A percentile compares a stretch with the other conserved stretches of the same genome.
phyloP scores from a whole-genome alignment of 2,329 filamentous ascomycete genomes.

The Stagonosporopsis cucurbitacearum region DNA sequence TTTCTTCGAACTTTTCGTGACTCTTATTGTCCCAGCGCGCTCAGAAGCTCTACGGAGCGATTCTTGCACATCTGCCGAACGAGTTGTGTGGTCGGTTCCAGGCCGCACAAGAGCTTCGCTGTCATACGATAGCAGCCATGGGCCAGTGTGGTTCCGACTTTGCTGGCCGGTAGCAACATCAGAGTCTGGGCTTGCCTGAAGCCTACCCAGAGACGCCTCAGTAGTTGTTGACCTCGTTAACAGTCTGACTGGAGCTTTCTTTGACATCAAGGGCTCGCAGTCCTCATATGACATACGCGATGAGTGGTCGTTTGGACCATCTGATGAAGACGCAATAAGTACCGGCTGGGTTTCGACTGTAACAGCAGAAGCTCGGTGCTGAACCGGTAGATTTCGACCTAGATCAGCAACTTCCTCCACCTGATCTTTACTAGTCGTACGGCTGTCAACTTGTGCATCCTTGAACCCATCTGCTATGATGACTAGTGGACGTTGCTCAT shows the following conservation, averaged over 20 bases:
- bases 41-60: background rate
- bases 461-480: background rate
- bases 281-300: background rate
- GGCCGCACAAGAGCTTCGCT: background rate
- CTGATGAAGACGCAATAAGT: background rate
- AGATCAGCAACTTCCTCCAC: background rate
- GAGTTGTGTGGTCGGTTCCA: no score
- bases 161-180: background rate
- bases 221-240: no score
- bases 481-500: no score
- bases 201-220: no score
- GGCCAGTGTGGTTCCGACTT: background rate
- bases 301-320: background rate
- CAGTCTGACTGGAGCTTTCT: background rate
- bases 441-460: background rate
- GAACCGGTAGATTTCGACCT: background rate
- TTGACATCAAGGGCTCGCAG: background rate
- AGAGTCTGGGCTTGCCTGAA: background rate
- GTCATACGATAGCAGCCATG: background rate
- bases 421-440: no score
- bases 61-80: background rate
- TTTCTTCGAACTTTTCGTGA: slow-evolving; percentile 22
- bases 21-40: slow-evolving; percentile 1
- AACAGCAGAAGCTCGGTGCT: background rate
- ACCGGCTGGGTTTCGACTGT: background rate